phyloP scores from a whole-genome alignment of 2,329 filamentous ascomycete species.

The Sphaerostilbella broomeana region DNA sequence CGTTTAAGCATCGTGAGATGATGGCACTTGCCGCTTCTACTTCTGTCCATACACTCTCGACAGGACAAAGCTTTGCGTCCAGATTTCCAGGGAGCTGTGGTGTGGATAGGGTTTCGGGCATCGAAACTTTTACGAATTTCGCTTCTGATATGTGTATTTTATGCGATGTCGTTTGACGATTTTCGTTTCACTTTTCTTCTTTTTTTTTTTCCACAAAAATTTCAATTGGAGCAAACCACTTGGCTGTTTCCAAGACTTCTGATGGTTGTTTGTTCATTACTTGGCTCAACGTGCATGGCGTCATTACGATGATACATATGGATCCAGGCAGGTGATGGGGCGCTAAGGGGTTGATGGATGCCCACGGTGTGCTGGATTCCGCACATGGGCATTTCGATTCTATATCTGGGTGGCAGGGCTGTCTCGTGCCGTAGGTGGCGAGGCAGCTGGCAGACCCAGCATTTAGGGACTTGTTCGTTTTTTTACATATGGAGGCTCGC shows the following conservation, averaged over 20 bases:
- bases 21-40: slow-evolving; percentile 11
- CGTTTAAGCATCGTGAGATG: slow-evolving; percentile 20
- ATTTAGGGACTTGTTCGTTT: slow-evolving; percentile 6
- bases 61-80: no score
- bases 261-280: slow-evolving; percentile 3
- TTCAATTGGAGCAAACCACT: background rate
- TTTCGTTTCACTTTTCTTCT: slow-evolving; percentile 8
- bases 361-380: slow-evolving; percentile 15
- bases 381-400: slow-evolving; percentile 11
- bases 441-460: background rate
- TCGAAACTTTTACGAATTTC: slow-evolving; percentile 15
- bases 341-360: slow-evolving; percentile 7
- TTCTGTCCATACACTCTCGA: slow-evolving; percentile 10
- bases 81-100: slow-evolving; percentile 11
- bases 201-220: slow-evolving; percentile 7
- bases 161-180: slow-evolving; percentile 16
- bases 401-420: background rate
- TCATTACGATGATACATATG: slow-evolving; percentile 15
- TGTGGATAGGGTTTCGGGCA: slow-evolving; percentile 13
- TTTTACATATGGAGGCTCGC: slow-evolving; percentile 5
- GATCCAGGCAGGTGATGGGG: slow-evolving; percentile 12
- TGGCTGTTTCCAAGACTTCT: slow-evolving; percentile 6
- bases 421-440: background rate
- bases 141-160: slow-evolving; percentile 19
- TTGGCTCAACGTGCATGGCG: slow-evolving; percentile 14